Evolutionary conservation across 2,329 filamentous ascomycete genomes (phyloP), one percentile per base, ranked within the genome.

Genomic region (Chaetomiaceae sp.): DNA sequence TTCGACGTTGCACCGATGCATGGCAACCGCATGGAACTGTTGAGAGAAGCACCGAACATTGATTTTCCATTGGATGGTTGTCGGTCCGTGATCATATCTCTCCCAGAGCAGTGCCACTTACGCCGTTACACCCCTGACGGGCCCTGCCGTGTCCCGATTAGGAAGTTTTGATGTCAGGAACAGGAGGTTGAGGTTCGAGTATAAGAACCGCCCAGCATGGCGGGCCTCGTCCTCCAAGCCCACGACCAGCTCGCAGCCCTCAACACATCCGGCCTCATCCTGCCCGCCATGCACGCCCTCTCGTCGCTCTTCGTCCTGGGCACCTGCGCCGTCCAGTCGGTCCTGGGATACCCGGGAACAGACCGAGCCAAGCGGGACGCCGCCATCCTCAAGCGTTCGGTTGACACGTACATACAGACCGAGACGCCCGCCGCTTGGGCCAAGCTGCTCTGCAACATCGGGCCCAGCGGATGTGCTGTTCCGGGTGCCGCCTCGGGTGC

Each of bases 371-470:
- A 60, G 56, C 62, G 66, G 20, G 68, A 73, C 38, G 68, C 61
- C 43, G 63, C 66, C 27, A 57, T 79, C 43, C 59, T 72, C 53
- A 80, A 75, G 62, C 71, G 76, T 45, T 70, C 72, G 22, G 75
- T 83, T 14, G 76, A 80, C 58, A 69, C 71, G 29, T 85, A 79
- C 64, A 72, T 85, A 59, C 65, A 72, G 27, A 73, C 70, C 0
- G 75, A 84, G 65, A 75, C 71, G 15, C 72, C 77, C 7, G 72
- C 81, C 60, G 78, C 82, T 3, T 63, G 81, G 25, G 64, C 70
- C 9, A 71, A 77, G 53, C 69, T 84, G 23, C 66, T 83, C 34
- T 81, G 78, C 69, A 85, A 84, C 63, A 83, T 85, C 58, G 82
- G 82, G 3, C 66, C 78, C 9, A 67, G 66, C 51, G 82, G 82